A percentile compares a stretch with the other conserved stretches of the same genome.
Conservation (phyloP, 345 rosid species). For the Aquilaria yunnanensis region DNA sequence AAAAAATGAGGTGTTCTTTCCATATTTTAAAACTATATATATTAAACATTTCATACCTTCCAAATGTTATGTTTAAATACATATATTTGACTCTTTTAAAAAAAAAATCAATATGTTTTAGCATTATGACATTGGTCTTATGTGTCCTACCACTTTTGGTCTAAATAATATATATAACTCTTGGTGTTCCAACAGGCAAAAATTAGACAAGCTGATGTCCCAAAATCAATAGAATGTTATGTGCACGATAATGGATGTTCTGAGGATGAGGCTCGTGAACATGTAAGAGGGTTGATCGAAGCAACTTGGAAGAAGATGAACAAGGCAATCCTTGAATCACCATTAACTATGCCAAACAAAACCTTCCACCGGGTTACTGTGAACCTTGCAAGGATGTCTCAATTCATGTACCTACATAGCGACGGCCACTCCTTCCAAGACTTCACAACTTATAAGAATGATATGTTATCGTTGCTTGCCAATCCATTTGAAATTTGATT, state of each 20-base stretch:
- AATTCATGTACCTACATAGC: conserved; percentile 26
- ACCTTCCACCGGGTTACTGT: conserved; percentile 11
- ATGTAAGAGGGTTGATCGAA: conserved; percentile 17
- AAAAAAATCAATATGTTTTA: no score
- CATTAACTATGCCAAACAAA: neutral
- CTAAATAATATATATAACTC: no score
- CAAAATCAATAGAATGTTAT: conserved; percentile 30
- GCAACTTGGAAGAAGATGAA: conserved; percentile 37
- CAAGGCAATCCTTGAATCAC: neutral
- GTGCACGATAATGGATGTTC: conserved; percentile 31
- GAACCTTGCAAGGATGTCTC: conserved; percentile 29
- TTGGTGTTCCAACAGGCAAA: no score
- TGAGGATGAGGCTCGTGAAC: conserved; percentile 22
- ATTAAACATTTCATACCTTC: no score
- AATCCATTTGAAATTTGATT: neutral
- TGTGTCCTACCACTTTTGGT: no score
- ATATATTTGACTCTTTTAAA: no score
- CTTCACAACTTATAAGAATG: neutral
- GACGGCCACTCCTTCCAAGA: conserved; percentile 23
- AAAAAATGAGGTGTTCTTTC: no score
- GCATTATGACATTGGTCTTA: no score
- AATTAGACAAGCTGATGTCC: conserved; percentile 10
- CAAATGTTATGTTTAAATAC: no score
- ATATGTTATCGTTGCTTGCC: neutral
- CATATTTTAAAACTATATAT: no score